Percentiles rank a stretch among this genome's conserved stretches.
Evolutionary conservation across 306 rosid species (phyloP).

Genomic region (Pueraria montana): DNA sequence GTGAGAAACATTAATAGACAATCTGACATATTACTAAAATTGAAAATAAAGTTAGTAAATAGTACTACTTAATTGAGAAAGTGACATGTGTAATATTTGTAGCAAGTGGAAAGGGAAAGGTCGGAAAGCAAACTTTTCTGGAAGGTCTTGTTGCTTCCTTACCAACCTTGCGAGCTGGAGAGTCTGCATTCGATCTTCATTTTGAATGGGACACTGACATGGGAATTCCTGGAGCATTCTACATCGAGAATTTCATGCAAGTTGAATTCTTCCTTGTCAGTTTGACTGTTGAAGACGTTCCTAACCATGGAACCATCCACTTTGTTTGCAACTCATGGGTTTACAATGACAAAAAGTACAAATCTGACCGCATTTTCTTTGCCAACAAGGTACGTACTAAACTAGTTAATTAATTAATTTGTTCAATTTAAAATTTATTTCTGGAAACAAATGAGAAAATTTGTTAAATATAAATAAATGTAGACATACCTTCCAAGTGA

Average conservation of each 20-base stretch:
- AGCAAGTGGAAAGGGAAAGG: slow-evolving; percentile 66
- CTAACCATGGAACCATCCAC: slow-evolving; percentile 53
- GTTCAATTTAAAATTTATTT: neutral
- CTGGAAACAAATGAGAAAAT: neutral
- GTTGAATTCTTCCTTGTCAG: slow-evolving; percentile 69
- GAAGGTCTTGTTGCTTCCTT: slow-evolving; percentile 62
- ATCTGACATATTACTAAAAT: no score
- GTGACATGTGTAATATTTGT: neutral
- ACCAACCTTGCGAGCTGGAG: slow-evolving; percentile 55
- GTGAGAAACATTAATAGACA: neutral
- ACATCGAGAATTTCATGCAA: slow-evolving; percentile 60
- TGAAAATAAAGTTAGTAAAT: no score
- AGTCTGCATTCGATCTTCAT: slow-evolving; percentile 55
- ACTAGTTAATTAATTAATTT: neutral
- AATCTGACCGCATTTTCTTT: slow-evolving; percentile 67
- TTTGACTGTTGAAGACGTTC: slow-evolving; percentile 68
- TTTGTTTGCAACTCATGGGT: slow-evolving; percentile 83
- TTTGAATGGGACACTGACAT: slow-evolving; percentile 63
- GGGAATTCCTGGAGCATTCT: slow-evolving; percentile 74
- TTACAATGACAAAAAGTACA: slow-evolving; percentile 52
- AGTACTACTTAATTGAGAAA: no score
- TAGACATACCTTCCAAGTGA: slow-evolving; percentile 80
- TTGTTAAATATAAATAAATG: slow-evolving; percentile 4
- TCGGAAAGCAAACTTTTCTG: slow-evolving; percentile 66
- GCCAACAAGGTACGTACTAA: slow-evolving; percentile 60